These are phyloP conservation scores for Rhynchospora pubera DNA, from an alignment of 176 grass and related monocot genomes.

Conservation along the genomic window DNA sequence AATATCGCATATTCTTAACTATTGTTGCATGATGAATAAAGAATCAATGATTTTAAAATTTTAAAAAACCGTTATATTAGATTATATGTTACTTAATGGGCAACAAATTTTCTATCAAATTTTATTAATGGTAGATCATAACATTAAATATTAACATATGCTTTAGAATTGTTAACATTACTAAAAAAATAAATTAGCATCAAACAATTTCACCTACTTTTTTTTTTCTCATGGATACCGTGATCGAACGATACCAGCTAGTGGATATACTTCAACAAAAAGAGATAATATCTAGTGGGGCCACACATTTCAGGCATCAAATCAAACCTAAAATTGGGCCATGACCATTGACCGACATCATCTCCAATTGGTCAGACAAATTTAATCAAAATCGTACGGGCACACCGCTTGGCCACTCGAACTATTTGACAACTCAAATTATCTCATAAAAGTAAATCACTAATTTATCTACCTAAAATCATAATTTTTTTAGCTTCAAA, in stretches of 20 bases:
- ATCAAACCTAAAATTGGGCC: conserved; percentile 14
- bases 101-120: too few relatives aligned
- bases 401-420: not conserved
- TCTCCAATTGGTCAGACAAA: conserved; percentile 3
- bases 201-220: not conserved
- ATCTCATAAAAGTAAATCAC: not conserved
- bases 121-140: too few relatives aligned
- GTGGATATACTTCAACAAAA: not conserved
- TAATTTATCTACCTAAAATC: not conserved
- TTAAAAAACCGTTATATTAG: too few relatives aligned
- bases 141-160: too few relatives aligned
- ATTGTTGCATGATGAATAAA: too few relatives aligned
- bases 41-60: too few relatives aligned
- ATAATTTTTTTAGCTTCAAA: not conserved
- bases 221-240: not conserved
- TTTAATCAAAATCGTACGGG: not conserved
- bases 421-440: not conserved
- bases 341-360: conserved; percentile 17
- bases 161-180: too few relatives aligned
- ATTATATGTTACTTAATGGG: too few relatives aligned
- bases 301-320: not conserved
- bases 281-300: not conserved
- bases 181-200: too few relatives aligned
- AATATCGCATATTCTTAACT: too few relatives aligned
- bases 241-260: not conserved